phyloP scores from a whole-genome alignment of 1,284 basidiomycete species.

The Crucibulum cyathiforme region DNA sequence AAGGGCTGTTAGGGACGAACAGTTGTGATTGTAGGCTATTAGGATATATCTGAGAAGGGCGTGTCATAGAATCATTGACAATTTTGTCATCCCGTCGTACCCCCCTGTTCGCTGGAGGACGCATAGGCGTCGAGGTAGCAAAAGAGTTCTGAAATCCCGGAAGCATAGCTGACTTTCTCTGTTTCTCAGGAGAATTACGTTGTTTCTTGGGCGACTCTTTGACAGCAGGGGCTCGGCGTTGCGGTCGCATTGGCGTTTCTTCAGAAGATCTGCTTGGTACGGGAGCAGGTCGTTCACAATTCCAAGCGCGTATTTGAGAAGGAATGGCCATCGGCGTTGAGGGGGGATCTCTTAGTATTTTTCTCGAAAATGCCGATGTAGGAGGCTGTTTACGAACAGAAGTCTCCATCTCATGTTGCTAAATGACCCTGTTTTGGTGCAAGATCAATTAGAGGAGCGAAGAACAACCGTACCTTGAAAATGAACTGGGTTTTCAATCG shows the following conservation, averaged over 20 bases:
- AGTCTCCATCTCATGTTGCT: constrained; percentile 78
- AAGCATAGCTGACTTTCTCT: constrained; percentile 38
- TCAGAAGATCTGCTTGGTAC: constrained; percentile 34
- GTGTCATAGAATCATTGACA: too few species aligned
- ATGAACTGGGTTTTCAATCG: constrained; percentile 69
- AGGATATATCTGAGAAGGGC: background rate
- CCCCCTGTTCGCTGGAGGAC: constrained; percentile 19
- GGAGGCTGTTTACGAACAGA: constrained; percentile 54
- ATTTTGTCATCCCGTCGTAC: constrained; percentile 4
- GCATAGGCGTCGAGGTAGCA: constrained; percentile 40
- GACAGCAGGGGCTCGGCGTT: constrained; percentile 13
- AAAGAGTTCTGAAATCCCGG: constrained; percentile 60
- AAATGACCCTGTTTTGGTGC: constrained; percentile 7
- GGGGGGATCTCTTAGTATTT: constrained; percentile 39
- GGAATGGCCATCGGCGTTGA: constrained; percentile 46
- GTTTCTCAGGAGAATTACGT: constrained; percentile 37
- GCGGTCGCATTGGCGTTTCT: constrained; percentile 46
- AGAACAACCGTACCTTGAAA: constrained; percentile 60
- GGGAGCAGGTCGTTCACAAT: constrained; percentile 15
- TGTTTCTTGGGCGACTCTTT: constrained; percentile 29
- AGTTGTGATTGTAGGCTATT: background rate
- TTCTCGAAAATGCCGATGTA: constrained; percentile 48
- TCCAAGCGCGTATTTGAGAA: constrained; percentile 48
- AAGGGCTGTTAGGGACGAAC: background rate
- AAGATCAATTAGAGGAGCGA: background rate